Evolutionary conservation across 352 stramenopile genomes (phyloP).

Genomic region (Phytophthora ohioensis): DNA sequence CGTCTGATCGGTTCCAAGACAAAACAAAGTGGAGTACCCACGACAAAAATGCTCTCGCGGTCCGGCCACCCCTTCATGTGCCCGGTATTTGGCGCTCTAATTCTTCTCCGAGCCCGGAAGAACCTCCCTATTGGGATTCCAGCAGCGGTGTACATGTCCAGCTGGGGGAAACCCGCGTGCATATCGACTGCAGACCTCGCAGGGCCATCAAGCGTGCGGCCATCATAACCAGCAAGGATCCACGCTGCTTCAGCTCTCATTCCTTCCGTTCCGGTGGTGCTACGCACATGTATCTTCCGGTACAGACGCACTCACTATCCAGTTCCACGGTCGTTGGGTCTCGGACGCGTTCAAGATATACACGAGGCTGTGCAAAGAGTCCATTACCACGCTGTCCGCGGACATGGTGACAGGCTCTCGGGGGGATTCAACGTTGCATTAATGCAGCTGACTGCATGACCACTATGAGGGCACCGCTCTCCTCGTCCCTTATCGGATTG

Average conservation of each 20-base stretch:
- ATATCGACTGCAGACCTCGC: conserved; percentile 10
- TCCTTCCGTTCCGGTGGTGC: background rate
- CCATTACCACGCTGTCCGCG: conserved; percentile 2
- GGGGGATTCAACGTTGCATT: conserved; percentile 15
- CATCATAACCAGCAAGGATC: background rate
- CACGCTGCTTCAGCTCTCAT: conserved; percentile 10
- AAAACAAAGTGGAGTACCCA: conserved; percentile 15
- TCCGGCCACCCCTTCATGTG: conserved; percentile 20
- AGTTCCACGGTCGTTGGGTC: conserved; percentile 14
- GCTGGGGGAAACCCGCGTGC: background rate
- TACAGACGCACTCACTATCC: conserved; percentile 16
- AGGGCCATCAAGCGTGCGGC: conserved; percentile 9
- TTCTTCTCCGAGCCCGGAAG: conserved; percentile 5
- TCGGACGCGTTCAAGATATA: conserved; percentile 19
- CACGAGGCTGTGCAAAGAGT: conserved; percentile 14
- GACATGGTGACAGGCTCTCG: conserved; percentile 3
- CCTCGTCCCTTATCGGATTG: conserved; percentile 24
- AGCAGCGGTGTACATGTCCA: conserved; percentile 8
- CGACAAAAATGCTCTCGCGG: conserved; percentile 9
- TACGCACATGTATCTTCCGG: background rate
- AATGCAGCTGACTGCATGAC: conserved; percentile 12
- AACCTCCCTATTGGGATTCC: conserved; percentile 4
- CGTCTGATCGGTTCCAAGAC: conserved; percentile 9
- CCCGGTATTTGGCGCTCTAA: conserved; percentile 9
- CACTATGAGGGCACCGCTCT: conserved; percentile 15